These are phyloP conservation scores for Rhodotorula sp. DNA, from an alignment of 1,284 basidiomycete genomes.

Conservation along the genomic window DNA sequence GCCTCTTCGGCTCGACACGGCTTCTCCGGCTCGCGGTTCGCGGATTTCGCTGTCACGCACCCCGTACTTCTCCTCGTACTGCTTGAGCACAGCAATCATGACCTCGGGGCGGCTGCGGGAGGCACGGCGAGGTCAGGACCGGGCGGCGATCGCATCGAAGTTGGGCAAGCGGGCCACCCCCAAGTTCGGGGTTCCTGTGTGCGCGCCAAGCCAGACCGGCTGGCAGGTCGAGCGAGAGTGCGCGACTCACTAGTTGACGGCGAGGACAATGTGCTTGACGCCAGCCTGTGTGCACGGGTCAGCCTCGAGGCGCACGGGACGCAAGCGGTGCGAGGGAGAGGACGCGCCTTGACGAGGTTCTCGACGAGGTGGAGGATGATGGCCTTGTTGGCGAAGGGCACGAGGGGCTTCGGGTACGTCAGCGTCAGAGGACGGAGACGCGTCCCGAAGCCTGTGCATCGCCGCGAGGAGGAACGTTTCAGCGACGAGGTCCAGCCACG, in stretches of 20 bases:
- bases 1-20: neutral
- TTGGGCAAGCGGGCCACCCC: neutral
- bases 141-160: neutral
- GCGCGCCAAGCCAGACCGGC: neutral
- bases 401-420: slow-evolving; percentile 58
- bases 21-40: neutral
- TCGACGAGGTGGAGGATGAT: slow-evolving; percentile 58
- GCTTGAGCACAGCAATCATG: slow-evolving; percentile 58
- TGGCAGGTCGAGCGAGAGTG: neutral
- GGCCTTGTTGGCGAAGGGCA: slow-evolving; percentile 45
- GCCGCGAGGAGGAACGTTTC: neutral
- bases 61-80: slow-evolving; percentile 58
- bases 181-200: neutral
- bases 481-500: too few relatives aligned
- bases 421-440: slow-evolving; percentile 58
- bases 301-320: neutral
- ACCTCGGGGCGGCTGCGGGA: slow-evolving; percentile 47
- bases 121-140: neutral
- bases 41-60: slow-evolving; percentile 5
- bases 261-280: slow-evolving; percentile 59
- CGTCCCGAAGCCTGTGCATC: slow-evolving; percentile 54
- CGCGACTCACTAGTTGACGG: slow-evolving; percentile 49
- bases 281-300: slow-evolving; percentile 51
- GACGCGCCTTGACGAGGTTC: slow-evolving; percentile 56
- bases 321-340: neutral